Evolutionary conservation across 2,329 filamentous ascomycete species (phyloP).

Genomic region (Fusarium verrucosum): DNA sequence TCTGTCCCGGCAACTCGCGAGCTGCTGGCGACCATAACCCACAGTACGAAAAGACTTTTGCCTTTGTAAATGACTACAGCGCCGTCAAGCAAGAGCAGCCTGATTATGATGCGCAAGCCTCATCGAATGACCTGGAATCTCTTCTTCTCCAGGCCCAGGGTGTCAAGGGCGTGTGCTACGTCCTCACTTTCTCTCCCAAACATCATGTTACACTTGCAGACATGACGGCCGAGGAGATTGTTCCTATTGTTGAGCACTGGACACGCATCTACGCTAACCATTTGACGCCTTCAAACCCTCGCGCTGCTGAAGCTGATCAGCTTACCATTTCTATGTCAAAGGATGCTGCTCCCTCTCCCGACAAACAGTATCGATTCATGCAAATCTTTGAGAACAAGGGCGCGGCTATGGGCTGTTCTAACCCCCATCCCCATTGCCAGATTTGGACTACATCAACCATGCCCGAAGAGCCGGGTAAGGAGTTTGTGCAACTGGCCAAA

Average conservation of each 20-base stretch:
- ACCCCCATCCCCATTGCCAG: constrained; percentile 96
- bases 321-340: constrained; percentile 53
- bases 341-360: constrained; percentile 59
- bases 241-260: constrained; percentile 89
- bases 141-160: constrained; percentile 83
- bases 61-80: constrained; percentile 97
- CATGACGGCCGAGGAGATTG: constrained; percentile 77
- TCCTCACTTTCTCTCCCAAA: constrained; percentile 90
- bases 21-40: constrained; percentile 90
- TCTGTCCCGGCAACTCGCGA: constrained; percentile 90
- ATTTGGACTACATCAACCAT: constrained; percentile 93
- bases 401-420: constrained; percentile 97
- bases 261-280: constrained; percentile 88
- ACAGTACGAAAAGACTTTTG: constrained; percentile 84
- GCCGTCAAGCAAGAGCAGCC: constrained; percentile 94
- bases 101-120: constrained; percentile 67
- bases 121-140: constrained; percentile 70
- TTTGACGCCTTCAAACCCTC: constrained; percentile 75
- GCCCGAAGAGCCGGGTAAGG: constrained; percentile 86
- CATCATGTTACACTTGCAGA: constrained; percentile 95
- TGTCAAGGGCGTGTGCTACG: constrained; percentile 95
- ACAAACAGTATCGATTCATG: constrained; percentile 91
- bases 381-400: constrained; percentile 99
- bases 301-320: constrained; percentile 56
- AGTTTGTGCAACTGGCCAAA: constrained; percentile 79